phyloP scores from a whole-genome alignment of 2,329 filamentous ascomycete genomes.

The Talaromyces sp. region DNA sequence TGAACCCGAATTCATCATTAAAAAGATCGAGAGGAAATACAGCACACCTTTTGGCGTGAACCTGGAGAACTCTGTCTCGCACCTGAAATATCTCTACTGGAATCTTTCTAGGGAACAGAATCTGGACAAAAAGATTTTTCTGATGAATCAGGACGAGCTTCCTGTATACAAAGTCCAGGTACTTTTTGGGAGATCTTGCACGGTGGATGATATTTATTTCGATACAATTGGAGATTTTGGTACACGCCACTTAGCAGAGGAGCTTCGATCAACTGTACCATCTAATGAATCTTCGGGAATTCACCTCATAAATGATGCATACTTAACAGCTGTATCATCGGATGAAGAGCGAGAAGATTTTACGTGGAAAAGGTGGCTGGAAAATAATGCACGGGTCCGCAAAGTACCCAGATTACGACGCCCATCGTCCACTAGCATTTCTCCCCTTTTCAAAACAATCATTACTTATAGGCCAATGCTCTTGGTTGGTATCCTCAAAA shows the following conservation, averaged over 20 bases:
- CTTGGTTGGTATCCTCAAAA: neutral
- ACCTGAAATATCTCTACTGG: slow-evolving; percentile 2
- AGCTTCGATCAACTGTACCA: neutral
- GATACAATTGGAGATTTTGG: slow-evolving; percentile 2
- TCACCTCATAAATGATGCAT: neutral
- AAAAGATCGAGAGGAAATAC: neutral
- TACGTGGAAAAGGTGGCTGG: neutral
- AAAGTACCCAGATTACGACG: neutral
- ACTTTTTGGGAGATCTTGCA: neutral
- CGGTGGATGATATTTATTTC: slow-evolving; percentile 5
- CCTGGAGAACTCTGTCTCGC: neutral
- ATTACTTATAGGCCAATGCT: neutral
- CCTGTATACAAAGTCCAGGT: neutral
- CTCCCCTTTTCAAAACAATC: neutral
- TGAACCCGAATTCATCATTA: neutral
- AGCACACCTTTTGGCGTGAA: neutral
- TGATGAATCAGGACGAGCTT: neutral
- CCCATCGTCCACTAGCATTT: neutral
- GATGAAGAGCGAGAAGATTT: neutral
- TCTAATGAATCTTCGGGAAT: neutral
- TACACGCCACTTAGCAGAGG: neutral
- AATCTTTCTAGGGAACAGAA: neutral
- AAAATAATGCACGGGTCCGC: neutral
- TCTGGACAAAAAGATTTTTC: neutral
- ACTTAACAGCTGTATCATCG: neutral